Percentiles rank a stretch among this genome's conserved stretches.
phyloP scores from a whole-genome alignment of 352 stramenopile genomes.

The Phytopythium vexans region DNA sequence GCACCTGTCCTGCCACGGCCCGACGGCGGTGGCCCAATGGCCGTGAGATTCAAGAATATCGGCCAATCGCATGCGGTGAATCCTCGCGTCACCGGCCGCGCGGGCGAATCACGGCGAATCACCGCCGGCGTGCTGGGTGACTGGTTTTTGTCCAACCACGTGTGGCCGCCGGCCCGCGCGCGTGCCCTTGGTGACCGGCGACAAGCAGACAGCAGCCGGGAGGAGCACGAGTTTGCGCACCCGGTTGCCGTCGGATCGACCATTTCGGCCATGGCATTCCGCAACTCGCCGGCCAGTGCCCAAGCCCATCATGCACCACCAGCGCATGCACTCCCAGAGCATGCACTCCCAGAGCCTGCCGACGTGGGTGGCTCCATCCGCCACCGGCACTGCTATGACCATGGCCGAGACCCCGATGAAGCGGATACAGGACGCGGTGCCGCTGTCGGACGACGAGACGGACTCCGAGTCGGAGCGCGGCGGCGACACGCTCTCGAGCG shows the following conservation, averaged over 20 bases:
- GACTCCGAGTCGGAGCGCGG: slow-evolving; percentile 64
- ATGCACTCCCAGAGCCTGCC: slow-evolving; percentile 40
- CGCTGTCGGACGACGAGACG: slow-evolving; percentile 61
- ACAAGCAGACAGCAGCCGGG: no score
- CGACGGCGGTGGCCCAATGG: slow-evolving; percentile 3
- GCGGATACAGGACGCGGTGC: slow-evolving; percentile 20
- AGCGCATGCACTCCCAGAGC: no score
- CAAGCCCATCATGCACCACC: slow-evolving; percentile 3
- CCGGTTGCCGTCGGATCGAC: background rate
- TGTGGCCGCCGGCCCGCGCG: background rate
- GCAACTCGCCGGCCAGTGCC: slow-evolving; percentile 15
- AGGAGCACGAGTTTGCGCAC: no score
- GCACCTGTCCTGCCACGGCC: background rate
- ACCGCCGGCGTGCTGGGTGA: background rate
- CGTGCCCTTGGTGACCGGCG: no score
- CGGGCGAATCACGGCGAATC: slow-evolving; percentile 4
- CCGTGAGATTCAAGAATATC: background rate
- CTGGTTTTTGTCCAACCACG: slow-evolving; percentile 1
- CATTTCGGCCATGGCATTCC: slow-evolving; percentile 16
- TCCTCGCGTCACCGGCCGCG: background rate
- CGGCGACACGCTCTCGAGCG: slow-evolving; percentile 38
- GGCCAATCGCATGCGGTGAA: background rate
- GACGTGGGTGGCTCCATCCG: slow-evolving; percentile 10
- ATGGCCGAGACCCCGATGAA: slow-evolving; percentile 12
- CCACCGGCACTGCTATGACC: slow-evolving; percentile 1